Evolutionary conservation across 805 yeast genomes (phyloP).

Genomic region (Saccharomycopsis guyanensis): DNA sequence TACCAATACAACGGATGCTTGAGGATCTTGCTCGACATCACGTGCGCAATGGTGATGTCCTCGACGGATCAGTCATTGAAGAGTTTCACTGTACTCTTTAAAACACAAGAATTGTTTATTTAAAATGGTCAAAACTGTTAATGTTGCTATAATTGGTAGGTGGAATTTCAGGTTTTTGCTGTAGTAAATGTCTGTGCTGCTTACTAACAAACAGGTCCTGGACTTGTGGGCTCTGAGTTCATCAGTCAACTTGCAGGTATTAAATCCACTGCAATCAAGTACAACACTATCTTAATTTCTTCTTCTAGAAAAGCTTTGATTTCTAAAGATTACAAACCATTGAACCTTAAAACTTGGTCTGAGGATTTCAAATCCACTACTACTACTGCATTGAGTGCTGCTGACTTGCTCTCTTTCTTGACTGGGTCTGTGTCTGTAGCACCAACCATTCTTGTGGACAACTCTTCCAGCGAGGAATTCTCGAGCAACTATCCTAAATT

Average conservation of each 20-base stretch:
- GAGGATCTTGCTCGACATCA: neutral
- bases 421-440: slow-evolving; percentile 30
- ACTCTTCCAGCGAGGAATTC: slow-evolving; percentile 77
- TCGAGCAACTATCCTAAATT: slow-evolving; percentile 75
- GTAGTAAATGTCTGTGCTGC: slow-evolving; percentile 9
- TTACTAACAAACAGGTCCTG: slow-evolving; percentile 48
- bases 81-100: too few relatives aligned
- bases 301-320: slow-evolving; percentile 63
- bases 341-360: slow-evolving; percentile 56
- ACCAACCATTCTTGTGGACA: slow-evolving; percentile 86
- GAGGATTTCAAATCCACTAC: slow-evolving; percentile 39
- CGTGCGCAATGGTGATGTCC: neutral
- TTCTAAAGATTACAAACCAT: slow-evolving; percentile 62
- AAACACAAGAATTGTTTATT: too few relatives aligned
- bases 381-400: slow-evolving; percentile 42
- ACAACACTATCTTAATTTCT: slow-evolving; percentile 76
- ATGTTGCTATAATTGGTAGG: slow-evolving; percentile 63
- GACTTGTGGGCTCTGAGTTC: slow-evolving; percentile 93
- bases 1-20: too few relatives aligned
- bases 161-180: too few relatives aligned
- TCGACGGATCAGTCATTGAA: too few relatives aligned
- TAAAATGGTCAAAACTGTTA: slow-evolving; percentile 34
- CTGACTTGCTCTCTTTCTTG: slow-evolving; percentile 55
- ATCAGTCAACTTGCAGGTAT: slow-evolving; percentile 67
- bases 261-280: slow-evolving; percentile 48